phyloP scores from a whole-genome alignment of 805 yeast species.

The Spathaspora hagerdaliae region DNA sequence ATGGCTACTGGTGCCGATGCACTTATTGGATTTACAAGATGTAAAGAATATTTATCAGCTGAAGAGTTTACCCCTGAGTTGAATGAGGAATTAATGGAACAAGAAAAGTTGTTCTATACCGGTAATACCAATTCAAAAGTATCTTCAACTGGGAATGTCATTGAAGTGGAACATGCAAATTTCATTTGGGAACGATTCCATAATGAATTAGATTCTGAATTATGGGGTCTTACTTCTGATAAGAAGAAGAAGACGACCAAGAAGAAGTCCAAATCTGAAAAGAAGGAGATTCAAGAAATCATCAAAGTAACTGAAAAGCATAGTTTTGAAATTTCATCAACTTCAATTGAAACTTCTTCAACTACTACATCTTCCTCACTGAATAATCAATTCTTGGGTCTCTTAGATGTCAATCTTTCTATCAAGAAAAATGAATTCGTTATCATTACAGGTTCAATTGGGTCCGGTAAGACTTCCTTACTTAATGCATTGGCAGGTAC shows the following conservation, averaged over 20 bases:
- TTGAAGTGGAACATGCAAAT: slow-evolving; percentile 23
- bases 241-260: slow-evolving; percentile 5
- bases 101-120: slow-evolving; percentile 5
- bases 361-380: not conserved
- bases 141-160: not conserved
- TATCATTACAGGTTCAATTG: slow-evolving; percentile 40
- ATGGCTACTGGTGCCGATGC: slow-evolving; percentile 45
- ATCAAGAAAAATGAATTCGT: slow-evolving; percentile 33
- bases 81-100: slow-evolving; percentile 6
- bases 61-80: slow-evolving; percentile 18
- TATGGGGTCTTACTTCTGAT: slow-evolving; percentile 21
- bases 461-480: slow-evolving; percentile 41
- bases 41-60: slow-evolving; percentile 21
- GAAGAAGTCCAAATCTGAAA: not conserved
- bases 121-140: not conserved
- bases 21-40: slow-evolving; percentile 32
- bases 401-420: slow-evolving; percentile 27
- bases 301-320: no score
- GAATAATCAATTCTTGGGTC: slow-evolving; percentile 24
- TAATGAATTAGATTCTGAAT: slow-evolving; percentile 17
- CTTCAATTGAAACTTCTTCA: not conserved
- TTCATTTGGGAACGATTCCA: slow-evolving; percentile 30
- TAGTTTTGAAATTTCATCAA: not conserved
- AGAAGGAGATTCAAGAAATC: not conserved
- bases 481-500: slow-evolving; percentile 37